A percentile compares a stretch with the other conserved stretches of the same genome.
Evolutionary conservation across 345 rosid genomes (phyloP).

Genomic region (Acer saccharum): DNA sequence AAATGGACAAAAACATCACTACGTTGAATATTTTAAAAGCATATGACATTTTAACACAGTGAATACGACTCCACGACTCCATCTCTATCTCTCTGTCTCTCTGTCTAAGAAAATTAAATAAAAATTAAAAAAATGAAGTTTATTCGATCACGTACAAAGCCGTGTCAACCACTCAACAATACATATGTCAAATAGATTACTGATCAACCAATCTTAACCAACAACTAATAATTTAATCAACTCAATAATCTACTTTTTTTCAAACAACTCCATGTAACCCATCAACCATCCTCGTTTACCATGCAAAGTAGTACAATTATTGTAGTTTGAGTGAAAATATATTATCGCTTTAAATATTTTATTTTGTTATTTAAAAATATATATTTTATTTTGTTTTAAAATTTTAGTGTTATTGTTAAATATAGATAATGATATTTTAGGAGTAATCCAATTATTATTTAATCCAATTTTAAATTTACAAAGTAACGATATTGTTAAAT

Average conservation of each 20-base stretch:
- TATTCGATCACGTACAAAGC: conserved; percentile 24
- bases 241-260: background rate
- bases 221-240: background rate
- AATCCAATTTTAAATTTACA: too few species aligned
- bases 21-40: background rate
- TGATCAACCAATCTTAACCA: conserved; percentile 17
- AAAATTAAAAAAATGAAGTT: conserved; percentile 11
- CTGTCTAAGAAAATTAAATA: background rate
- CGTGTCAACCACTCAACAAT: conserved; percentile 27
- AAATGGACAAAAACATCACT: background rate
- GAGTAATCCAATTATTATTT: too few species aligned
- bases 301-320: background rate
- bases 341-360: too few species aligned
- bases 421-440: too few species aligned
- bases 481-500: too few species aligned
- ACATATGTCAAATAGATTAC: conserved; percentile 21
- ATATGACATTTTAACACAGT: background rate
- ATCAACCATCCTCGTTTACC: background rate
- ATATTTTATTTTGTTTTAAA: too few species aligned
- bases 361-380: too few species aligned
- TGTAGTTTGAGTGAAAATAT: too few species aligned
- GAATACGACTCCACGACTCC: background rate
- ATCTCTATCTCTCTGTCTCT: background rate
- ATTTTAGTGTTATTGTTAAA: too few species aligned
- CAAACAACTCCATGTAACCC: background rate